Conservation (phyloP, 1,284 basidiomycete genomes). For the Rhodotorula glutinis region DNA sequence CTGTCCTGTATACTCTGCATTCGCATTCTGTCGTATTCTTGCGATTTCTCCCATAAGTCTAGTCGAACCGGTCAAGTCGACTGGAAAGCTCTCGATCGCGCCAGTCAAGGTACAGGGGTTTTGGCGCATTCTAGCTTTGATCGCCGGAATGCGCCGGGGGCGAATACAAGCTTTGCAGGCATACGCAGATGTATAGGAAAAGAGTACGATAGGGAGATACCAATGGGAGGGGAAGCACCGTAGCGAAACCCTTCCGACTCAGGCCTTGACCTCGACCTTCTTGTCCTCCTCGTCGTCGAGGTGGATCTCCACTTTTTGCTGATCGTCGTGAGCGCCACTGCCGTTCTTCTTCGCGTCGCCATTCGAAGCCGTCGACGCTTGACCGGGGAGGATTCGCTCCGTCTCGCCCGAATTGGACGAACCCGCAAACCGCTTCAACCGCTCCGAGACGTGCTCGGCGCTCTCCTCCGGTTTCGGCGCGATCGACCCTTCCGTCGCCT, state of each 20-base stretch:
- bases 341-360: not conserved
- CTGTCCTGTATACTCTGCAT: not conserved
- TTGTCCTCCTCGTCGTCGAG: constrained; percentile 27
- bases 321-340: not conserved
- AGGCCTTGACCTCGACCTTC: constrained; percentile 9
- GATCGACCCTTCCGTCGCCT: constrained; percentile 10
- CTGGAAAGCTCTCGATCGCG: too few species aligned
- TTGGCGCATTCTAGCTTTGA: too few species aligned
- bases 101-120: too few species aligned
- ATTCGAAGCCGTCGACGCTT: not conserved
- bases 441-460: constrained; percentile 36
- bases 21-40: too few species aligned
- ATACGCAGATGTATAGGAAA: too few species aligned
- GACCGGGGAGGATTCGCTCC: constrained; percentile 37
- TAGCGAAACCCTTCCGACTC: not conserved
- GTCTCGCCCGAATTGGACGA: constrained; percentile 10
- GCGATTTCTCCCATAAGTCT: too few species aligned
- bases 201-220: too few species aligned
- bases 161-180: too few species aligned
- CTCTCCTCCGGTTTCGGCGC: constrained; percentile 38
- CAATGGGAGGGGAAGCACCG: too few species aligned
- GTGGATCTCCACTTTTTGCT: constrained; percentile 28
- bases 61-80: too few species aligned
- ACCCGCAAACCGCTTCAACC: constrained; percentile 38
- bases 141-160: too few species aligned